A percentile compares a stretch with the other conserved stretches of the same genome.
These are phyloP conservation scores for Colletotrichum gloeosporioides DNA, from an alignment of 2,329 filamentous ascomycete genomes.

Conservation along the genomic window DNA sequence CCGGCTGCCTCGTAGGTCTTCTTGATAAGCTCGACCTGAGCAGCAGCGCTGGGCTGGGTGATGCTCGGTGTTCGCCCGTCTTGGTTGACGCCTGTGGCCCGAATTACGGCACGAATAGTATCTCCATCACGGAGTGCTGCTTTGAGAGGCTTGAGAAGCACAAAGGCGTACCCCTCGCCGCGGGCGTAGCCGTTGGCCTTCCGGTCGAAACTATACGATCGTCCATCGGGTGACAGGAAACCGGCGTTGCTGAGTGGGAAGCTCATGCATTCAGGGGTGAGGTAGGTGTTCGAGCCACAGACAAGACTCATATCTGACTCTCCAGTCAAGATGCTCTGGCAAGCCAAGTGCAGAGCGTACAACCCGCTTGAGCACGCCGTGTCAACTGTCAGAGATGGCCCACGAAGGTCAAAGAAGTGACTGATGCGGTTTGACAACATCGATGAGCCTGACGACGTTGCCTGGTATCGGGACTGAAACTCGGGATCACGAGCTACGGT, in stretches of 20 bases:
- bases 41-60: slow-evolving; percentile 59
- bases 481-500: slow-evolving; percentile 30
- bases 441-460: slow-evolving; percentile 28
- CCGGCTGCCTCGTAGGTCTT: slow-evolving; percentile 49
- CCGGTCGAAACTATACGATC: slow-evolving; percentile 58
- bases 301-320: slow-evolving; percentile 47
- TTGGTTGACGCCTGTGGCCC: slow-evolving; percentile 57
- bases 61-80: slow-evolving; percentile 66
- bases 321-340: slow-evolving; percentile 50
- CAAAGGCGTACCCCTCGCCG: slow-evolving; percentile 64
- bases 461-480: slow-evolving; percentile 40
- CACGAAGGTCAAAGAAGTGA: slow-evolving; percentile 58
- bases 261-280: slow-evolving; percentile 57
- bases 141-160: slow-evolving; percentile 63
- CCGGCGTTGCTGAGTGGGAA: slow-evolving; percentile 59
- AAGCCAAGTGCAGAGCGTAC: slow-evolving; percentile 58
- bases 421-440: slow-evolving; percentile 62
- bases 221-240: slow-evolving; percentile 56
- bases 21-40: slow-evolving; percentile 56
- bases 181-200: slow-evolving; percentile 67
- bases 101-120: slow-evolving; percentile 60
- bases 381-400: slow-evolving; percentile 62
- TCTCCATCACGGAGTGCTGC: slow-evolving; percentile 64
- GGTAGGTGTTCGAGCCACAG: slow-evolving; percentile 56
- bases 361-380: slow-evolving; percentile 64